Evolutionary conservation across 1,284 basidiomycete genomes (phyloP).

Genomic region (Ustilago trichophora): DNA sequence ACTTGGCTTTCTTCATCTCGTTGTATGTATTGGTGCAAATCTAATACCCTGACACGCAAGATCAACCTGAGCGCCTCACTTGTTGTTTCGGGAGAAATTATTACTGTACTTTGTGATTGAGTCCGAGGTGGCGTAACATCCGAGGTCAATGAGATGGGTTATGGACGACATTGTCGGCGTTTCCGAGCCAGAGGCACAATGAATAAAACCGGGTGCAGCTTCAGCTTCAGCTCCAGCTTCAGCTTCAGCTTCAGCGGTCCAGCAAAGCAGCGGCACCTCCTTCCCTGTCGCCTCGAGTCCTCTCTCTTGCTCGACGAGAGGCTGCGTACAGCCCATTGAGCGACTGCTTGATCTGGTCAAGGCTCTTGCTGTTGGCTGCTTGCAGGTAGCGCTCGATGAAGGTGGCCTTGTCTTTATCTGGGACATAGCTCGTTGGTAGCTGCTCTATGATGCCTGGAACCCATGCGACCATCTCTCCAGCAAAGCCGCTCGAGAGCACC

Average conservation of each 20-base stretch:
- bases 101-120: too few relatives aligned
- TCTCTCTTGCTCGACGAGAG: slow-evolving; percentile 56
- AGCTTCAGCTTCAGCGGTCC: slow-evolving; percentile 31
- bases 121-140: too few relatives aligned
- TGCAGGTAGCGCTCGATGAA: slow-evolving; percentile 72
- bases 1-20: too few relatives aligned
- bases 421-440: slow-evolving; percentile 74
- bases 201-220: too few relatives aligned
- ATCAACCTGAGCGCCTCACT: too few relatives aligned
- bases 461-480: slow-evolving; percentile 77
- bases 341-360: slow-evolving; percentile 50
- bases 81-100: too few relatives aligned
- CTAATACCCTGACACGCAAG: too few relatives aligned
- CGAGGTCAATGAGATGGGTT: too few relatives aligned
- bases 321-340: slow-evolving; percentile 51
- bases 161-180: too few relatives aligned
- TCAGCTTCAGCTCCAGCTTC: too few relatives aligned
- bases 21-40: too few relatives aligned
- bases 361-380: slow-evolving; percentile 18
- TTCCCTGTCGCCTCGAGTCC: slow-evolving; percentile 27
- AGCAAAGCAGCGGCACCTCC: slow-evolving; percentile 17
- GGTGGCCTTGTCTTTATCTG: slow-evolving; percentile 76
- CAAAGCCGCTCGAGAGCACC: slow-evolving; percentile 75
- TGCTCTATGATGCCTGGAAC: slow-evolving; percentile 77
- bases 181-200: too few relatives aligned